A percentile compares a stretch with the other conserved stretches of the same genome.
phyloP scores from a whole-genome alignment of 2,329 filamentous ascomycete species.

The Pseudopyrenochaeta lycopersici region DNA sequence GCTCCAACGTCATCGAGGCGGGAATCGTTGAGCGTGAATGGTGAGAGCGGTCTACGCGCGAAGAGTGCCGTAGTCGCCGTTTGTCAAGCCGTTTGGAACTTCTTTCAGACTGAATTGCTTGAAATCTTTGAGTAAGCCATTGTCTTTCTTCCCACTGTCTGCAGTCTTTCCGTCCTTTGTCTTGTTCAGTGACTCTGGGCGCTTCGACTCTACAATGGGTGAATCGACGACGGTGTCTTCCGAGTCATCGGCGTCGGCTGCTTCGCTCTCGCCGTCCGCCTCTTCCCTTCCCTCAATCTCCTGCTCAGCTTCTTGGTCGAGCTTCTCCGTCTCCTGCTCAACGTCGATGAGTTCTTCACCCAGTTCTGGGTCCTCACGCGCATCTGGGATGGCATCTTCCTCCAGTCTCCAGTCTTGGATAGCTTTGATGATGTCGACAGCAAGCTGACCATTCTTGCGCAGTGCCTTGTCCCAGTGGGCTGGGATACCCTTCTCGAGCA shows the following conservation, averaged over 20 bases:
- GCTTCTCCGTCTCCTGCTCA: constrained; percentile 47
- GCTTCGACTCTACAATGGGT: constrained; percentile 20
- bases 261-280: constrained; percentile 21
- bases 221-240: constrained; percentile 38
- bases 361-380: constrained; percentile 54
- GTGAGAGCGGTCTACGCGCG: background rate
- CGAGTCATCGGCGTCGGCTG: constrained; percentile 16
- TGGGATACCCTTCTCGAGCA: constrained; percentile 60
- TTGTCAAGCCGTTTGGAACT: constrained; percentile 41
- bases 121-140: constrained; percentile 32
- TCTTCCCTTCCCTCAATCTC: constrained; percentile 37
- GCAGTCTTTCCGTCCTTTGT: constrained; percentile 7
- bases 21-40: too few species aligned
- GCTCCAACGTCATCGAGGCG: too few species aligned
- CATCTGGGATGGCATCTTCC: constrained; percentile 59
- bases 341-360: constrained; percentile 47
- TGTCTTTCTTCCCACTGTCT: constrained; percentile 21
- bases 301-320: constrained; percentile 42
- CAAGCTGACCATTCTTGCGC: constrained; percentile 63
- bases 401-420: constrained; percentile 65
- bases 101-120: constrained; percentile 37
- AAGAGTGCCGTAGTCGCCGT: constrained; percentile 33
- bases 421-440: constrained; percentile 63
- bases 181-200: constrained; percentile 5
- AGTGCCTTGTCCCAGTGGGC: constrained; percentile 64